phyloP scores from a whole-genome alignment of 371 early-diverging fungal species.

The Dichotomocladium elegans region DNA sequence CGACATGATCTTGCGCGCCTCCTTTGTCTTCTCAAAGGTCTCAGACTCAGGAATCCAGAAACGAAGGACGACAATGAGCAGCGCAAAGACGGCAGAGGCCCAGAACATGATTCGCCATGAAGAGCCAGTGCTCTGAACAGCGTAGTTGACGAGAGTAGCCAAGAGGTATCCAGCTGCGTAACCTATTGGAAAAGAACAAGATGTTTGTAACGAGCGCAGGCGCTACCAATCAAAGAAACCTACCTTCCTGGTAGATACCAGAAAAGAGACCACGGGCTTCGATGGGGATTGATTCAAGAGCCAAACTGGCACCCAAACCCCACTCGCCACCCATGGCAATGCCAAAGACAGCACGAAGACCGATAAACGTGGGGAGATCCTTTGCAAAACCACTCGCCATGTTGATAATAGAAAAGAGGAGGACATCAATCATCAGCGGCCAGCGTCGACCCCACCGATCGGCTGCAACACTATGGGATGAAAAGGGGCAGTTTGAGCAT shows the following conservation, averaged over 20 bases:
- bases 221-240: too few species aligned
- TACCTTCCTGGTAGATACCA: conserved; percentile 68
- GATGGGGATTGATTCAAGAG: conserved; percentile 64
- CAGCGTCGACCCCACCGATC: conserved; percentile 67
- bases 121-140: conserved; percentile 36
- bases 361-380: conserved; percentile 44
- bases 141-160: conserved; percentile 58
- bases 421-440: conserved; percentile 66
- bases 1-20: conserved; percentile 28
- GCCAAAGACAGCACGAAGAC: conserved; percentile 62
- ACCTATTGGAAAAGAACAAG: too few species aligned
- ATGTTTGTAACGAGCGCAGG: too few species aligned
- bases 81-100: conserved; percentile 61
- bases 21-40: conserved; percentile 43
- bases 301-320: conserved; percentile 72
- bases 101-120: conserved; percentile 73
- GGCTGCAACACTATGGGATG: conserved; percentile 35
- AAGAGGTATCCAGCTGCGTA: conserved; percentile 67
- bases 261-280: conserved; percentile 70
- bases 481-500: not conserved
- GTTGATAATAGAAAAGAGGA: conserved; percentile 61
- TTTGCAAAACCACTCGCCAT: conserved; percentile 66
- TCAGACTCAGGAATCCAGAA: conserved; percentile 66
- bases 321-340: conserved; percentile 78
- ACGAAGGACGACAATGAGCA: conserved; percentile 54